Conservation (phyloP, 176 grass and related monocot species). For the Carex cristatella region DNA sequence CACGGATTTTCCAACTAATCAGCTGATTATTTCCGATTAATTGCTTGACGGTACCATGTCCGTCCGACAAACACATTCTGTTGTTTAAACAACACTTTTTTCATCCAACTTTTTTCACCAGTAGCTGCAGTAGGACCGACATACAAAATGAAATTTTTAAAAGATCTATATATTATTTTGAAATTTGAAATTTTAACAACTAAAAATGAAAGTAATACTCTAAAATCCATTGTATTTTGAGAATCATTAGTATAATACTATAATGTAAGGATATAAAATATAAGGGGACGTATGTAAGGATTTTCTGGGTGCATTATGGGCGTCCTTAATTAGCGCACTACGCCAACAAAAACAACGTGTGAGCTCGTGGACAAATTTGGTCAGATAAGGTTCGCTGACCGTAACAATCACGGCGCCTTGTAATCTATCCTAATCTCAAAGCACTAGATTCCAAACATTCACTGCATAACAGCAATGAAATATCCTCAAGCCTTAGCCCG, state of each 20-base stretch:
- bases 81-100: neutral
- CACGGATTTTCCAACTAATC: too few species aligned
- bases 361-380: neutral
- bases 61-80: too few species aligned
- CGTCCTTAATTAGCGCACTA: neutral
- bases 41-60: too few species aligned
- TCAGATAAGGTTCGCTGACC: neutral
- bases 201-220: too few species aligned
- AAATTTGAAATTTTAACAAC: too few species aligned
- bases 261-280: too few species aligned
- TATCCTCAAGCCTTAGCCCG: neutral
- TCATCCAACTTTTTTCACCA: neutral
- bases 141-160: too few species aligned
- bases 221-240: too few species aligned
- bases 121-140: neutral
- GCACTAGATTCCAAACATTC: neutral
- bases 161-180: too few species aligned
- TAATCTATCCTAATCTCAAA: conserved; percentile 7
- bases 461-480: too few species aligned
- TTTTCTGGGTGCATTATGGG: neutral
- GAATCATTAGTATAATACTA: too few species aligned
- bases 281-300: neutral
- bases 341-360: neutral
- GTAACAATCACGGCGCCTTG: neutral
- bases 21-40: too few species aligned